Percentiles rank a stretch among this genome's conserved stretches.
phyloP scores from a whole-genome alignment of 768 basidiomycete species.

The Boletellus ananiceps region DNA sequence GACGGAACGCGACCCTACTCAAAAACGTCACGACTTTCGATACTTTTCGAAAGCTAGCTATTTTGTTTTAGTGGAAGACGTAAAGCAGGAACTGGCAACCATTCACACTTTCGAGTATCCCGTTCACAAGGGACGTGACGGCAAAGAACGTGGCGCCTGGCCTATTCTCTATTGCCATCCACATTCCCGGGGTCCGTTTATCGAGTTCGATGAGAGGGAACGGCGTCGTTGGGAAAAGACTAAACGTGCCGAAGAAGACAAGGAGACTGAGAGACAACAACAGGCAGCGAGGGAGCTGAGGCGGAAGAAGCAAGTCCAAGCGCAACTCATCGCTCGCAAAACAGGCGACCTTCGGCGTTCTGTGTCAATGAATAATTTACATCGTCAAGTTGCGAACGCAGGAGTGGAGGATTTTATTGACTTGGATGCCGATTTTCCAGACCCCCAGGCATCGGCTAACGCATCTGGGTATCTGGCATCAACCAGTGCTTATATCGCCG shows the following conservation, averaged over 20 bases:
- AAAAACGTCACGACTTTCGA: conserved; percentile 79
- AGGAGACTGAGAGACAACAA: conserved; percentile 31
- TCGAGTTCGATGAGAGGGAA: conserved; percentile 71
- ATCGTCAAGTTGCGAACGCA: conserved; percentile 43
- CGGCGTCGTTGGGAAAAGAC: conserved; percentile 59
- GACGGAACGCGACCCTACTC: conserved; percentile 87
- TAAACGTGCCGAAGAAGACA: conserved; percentile 37
- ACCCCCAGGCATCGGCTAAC: conserved; percentile 49
- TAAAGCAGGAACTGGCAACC: conserved; percentile 77
- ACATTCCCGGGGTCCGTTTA: conserved; percentile 65
- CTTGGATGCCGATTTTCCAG: conserved; percentile 35
- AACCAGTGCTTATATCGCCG: conserved; percentile 67
- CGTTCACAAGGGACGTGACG: conserved; percentile 47
- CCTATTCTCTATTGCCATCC: conserved; percentile 82
- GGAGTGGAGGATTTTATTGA: conserved; percentile 42
- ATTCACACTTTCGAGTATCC: conserved; percentile 82
- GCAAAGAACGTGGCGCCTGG: conserved; percentile 60
- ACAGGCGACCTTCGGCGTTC: conserved; percentile 63
- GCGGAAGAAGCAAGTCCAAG: conserved; percentile 27
- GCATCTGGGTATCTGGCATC: conserved; percentile 71
- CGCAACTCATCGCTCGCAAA: conserved; percentile 26
- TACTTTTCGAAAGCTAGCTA: conserved; percentile 76
- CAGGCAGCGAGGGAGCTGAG: conserved; percentile 25
- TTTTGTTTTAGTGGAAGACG: conserved; percentile 91
- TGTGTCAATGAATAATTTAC: conserved; percentile 74